Percentiles rank a stretch among this genome's conserved stretches.
Conservation (phyloP, 768 basidiomycete genomes). For the Austroboletus eburneus region DNA sequence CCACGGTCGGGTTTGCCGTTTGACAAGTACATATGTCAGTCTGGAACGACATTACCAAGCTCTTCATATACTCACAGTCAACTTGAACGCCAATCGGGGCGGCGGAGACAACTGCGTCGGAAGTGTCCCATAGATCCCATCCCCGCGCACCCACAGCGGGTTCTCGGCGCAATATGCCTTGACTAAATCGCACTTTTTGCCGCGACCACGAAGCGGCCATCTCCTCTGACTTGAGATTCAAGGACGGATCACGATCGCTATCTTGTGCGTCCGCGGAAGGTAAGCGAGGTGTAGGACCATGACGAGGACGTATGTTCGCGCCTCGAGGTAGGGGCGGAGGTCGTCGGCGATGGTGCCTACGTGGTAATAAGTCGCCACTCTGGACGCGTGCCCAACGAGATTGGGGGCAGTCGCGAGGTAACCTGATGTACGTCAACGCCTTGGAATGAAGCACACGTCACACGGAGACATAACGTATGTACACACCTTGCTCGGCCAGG, state of each 20-base stretch:
- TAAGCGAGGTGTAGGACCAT: slow-evolving; percentile 6
- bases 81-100: slow-evolving; percentile 1
- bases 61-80: slow-evolving; percentile 6
- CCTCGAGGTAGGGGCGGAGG: slow-evolving; percentile 17
- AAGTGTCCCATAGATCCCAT: slow-evolving; percentile 4
- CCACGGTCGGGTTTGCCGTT: slow-evolving; percentile 19
- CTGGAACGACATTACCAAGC: too few species aligned
- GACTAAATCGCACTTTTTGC: not conserved
- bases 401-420: slow-evolving; percentile 24
- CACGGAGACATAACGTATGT: too few species aligned
- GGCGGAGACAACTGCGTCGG: slow-evolving; percentile 13
- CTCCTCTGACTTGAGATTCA: not conserved
- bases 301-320: slow-evolving; percentile 8
- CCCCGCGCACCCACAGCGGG: slow-evolving; percentile 13
- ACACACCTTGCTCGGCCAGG: slow-evolving; percentile 15
- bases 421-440: slow-evolving; percentile 4
- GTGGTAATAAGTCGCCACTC: slow-evolving; percentile 11
- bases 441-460: not conserved
- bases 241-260: slow-evolving; percentile 12
- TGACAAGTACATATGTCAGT: too few species aligned
- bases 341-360: slow-evolving; percentile 12
- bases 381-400: slow-evolving; percentile 14
- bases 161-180: slow-evolving; percentile 3
- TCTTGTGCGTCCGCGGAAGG: slow-evolving; percentile 6
- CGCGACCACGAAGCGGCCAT: not conserved